Conservation (phyloP, 805 yeast species). For the Spathaspora gorwiae region DNA sequence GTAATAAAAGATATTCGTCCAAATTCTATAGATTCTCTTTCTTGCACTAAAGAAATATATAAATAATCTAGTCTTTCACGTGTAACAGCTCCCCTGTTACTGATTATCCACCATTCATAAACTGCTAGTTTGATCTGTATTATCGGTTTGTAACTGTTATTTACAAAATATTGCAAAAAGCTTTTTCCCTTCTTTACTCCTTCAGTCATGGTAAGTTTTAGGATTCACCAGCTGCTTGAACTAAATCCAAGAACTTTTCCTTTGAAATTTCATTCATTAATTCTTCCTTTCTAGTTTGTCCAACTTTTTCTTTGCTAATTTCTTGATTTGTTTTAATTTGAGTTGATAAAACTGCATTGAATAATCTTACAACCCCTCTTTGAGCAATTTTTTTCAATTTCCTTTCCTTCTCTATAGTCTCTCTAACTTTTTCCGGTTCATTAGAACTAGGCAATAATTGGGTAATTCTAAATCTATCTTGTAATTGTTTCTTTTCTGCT, state of each 20-base stretch:
- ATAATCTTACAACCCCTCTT: slow-evolving; percentile 79
- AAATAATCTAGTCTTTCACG: too few relatives aligned
- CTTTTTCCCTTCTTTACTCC: too few relatives aligned
- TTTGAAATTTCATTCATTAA: slow-evolving; percentile 76
- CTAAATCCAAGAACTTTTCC: slow-evolving; percentile 84
- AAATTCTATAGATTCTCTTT: too few relatives aligned
- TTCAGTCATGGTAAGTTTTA: too few relatives aligned
- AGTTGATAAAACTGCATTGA: slow-evolving; percentile 77
- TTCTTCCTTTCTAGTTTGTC: slow-evolving; percentile 51
- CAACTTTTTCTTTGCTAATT: slow-evolving; percentile 41
- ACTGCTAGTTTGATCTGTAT: too few relatives aligned
- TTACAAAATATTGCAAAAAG: too few relatives aligned
- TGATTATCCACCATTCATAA: too few relatives aligned
- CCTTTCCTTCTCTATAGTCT: slow-evolving; percentile 61
- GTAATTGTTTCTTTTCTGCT: slow-evolving; percentile 64
- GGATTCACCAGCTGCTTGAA: slow-evolving; percentile 63
- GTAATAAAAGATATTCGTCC: too few relatives aligned
- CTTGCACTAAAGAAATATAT: too few relatives aligned
- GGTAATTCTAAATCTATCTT: slow-evolving; percentile 63
- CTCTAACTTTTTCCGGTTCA: slow-evolving; percentile 53
- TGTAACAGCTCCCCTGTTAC: too few relatives aligned
- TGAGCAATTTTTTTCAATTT: slow-evolving; percentile 76
- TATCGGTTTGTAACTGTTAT: too few relatives aligned
- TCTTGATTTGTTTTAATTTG: slow-evolving; percentile 60
- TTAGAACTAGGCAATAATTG: slow-evolving; percentile 61